Evolutionary conservation across 1,284 basidiomycete genomes (phyloP).

Genomic region (Cutaneotrichosporon daszewskae): DNA sequence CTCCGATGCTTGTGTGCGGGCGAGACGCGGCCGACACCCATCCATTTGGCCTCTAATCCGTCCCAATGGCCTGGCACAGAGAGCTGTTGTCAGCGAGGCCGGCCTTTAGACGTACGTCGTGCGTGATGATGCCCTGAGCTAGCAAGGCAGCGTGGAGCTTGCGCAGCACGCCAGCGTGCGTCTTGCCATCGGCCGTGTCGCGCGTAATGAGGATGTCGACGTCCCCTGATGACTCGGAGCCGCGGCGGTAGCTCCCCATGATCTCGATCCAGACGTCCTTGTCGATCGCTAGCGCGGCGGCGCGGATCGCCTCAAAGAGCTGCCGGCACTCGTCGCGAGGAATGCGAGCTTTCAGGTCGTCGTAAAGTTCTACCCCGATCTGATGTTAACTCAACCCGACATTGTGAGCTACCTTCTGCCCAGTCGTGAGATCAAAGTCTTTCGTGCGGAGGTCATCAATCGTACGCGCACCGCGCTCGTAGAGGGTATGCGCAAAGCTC

Average conservation of each 20-base stretch:
- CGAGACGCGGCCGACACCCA: constrained; percentile 61
- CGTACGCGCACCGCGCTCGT: constrained; percentile 65
- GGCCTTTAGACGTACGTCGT: constrained; percentile 55
- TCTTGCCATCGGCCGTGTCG: constrained; percentile 62
- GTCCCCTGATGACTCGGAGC: constrained; percentile 73
- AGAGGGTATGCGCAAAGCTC: constrained; percentile 64
- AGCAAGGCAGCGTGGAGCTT: constrained; percentile 59
- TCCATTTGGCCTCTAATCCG: constrained; percentile 68
- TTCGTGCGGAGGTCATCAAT: constrained; percentile 63
- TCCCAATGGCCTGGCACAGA: constrained; percentile 57
- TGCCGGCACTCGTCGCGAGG: constrained; percentile 68
- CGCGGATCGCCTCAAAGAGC: constrained; percentile 66
- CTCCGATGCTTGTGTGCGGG: constrained; percentile 55
- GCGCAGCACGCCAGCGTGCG: constrained; percentile 57
- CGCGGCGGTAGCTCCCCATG: constrained; percentile 84
- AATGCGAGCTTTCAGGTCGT: constrained; percentile 68
- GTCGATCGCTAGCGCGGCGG: constrained; percentile 65
- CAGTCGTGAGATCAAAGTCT: constrained; percentile 51
- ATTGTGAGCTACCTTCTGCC: constrained; percentile 52
- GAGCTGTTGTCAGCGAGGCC: constrained; percentile 24
- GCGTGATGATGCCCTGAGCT: constrained; percentile 59
- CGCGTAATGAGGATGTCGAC: constrained; percentile 84
- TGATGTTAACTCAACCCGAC: constrained; percentile 9
- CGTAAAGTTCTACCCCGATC: constrained; percentile 71
- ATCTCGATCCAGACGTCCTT: constrained; percentile 67